These are phyloP conservation scores for Colletotrichum horii DNA, from an alignment of 2,329 filamentous ascomycete species.

Conservation along the genomic window DNA sequence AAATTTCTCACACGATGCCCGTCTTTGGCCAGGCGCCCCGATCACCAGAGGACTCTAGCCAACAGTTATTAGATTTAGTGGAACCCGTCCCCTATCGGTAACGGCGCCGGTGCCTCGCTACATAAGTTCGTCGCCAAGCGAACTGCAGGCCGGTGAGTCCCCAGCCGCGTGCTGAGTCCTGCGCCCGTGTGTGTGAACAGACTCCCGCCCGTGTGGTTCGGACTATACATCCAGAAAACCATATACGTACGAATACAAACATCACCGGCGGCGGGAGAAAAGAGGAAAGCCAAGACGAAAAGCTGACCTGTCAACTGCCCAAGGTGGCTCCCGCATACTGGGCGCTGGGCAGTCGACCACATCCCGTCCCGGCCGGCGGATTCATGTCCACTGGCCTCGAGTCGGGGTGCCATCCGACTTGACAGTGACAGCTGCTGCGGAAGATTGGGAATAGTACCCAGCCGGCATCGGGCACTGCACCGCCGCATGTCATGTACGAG, in stretches of 20 bases:
- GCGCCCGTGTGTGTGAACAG: background rate
- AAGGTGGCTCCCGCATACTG: background rate
- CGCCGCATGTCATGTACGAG: constrained; percentile 3
- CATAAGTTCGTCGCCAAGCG: background rate
- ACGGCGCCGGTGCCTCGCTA: constrained; percentile 16
- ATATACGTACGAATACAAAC: background rate
- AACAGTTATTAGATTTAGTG: constrained; percentile 2
- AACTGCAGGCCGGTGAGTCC: background rate
- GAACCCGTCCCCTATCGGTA: background rate
- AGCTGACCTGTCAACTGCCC: background rate
- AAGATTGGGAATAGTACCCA: background rate
- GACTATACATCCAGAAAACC: background rate
- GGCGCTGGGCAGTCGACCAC: background rate
- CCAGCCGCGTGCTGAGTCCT: background rate
- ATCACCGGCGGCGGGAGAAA: background rate
- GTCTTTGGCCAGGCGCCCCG: background rate
- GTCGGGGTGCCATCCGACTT: background rate
- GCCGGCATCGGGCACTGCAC: constrained; percentile 5
- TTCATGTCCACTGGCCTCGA: background rate
- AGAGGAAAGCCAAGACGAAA: constrained; percentile 1
- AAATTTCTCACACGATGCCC: background rate
- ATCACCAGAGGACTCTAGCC: background rate
- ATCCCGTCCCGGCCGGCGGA: background rate
- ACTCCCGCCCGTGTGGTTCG: background rate
- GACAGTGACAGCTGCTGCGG: background rate